These are phyloP conservation scores for Arachnomyces sp. DNA, from an alignment of 2,329 filamentous ascomycete genomes.

Conservation along the genomic window DNA sequence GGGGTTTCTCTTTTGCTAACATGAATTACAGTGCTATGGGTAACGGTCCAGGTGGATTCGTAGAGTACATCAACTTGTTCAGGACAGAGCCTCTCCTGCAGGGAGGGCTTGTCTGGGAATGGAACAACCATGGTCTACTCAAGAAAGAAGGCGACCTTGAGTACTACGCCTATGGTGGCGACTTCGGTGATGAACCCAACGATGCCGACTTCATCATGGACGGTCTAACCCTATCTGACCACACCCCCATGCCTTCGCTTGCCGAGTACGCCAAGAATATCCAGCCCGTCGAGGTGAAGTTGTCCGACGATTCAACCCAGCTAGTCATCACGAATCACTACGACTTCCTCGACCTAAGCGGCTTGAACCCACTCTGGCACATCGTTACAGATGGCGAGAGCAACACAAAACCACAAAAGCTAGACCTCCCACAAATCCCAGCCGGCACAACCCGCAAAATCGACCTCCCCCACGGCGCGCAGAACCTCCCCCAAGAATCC, in stretches of 20 bases:
- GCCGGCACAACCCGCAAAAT: too few relatives aligned
- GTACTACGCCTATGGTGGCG: slow-evolving; percentile 53
- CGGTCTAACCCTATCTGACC: slow-evolving; percentile 42
- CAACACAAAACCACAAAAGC: slow-evolving; percentile 2
- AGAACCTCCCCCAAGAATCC: slow-evolving; percentile 38
- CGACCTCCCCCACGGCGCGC: slow-evolving; percentile 15
- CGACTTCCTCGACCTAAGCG: slow-evolving; percentile 40
- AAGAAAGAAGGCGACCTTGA: slow-evolving; percentile 16
- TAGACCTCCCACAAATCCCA: neutral
- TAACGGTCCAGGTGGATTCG: slow-evolving; percentile 60
- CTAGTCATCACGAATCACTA: slow-evolving; percentile 42
- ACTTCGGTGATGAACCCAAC: slow-evolving; percentile 54
- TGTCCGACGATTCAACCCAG: slow-evolving; percentile 23
- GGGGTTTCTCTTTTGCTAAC: too few relatives aligned
- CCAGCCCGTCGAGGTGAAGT: slow-evolving; percentile 43
- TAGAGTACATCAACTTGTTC: slow-evolving; percentile 60
- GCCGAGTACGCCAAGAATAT: slow-evolving; percentile 48
- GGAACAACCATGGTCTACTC: slow-evolving; percentile 54
- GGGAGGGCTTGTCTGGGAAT: slow-evolving; percentile 61
- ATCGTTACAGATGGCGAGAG: slow-evolving; percentile 6
- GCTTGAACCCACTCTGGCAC: slow-evolving; percentile 27
- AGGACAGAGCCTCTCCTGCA: slow-evolving; percentile 52
- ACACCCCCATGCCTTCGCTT: slow-evolving; percentile 50
- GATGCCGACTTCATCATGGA: slow-evolving; percentile 57
- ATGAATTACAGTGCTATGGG: slow-evolving; percentile 50